Evolutionary conservation across 2,329 filamentous ascomycete genomes (phyloP), one percentile per base, ranked within the genome.

Genomic region (Alternaria brassicae): DNA sequence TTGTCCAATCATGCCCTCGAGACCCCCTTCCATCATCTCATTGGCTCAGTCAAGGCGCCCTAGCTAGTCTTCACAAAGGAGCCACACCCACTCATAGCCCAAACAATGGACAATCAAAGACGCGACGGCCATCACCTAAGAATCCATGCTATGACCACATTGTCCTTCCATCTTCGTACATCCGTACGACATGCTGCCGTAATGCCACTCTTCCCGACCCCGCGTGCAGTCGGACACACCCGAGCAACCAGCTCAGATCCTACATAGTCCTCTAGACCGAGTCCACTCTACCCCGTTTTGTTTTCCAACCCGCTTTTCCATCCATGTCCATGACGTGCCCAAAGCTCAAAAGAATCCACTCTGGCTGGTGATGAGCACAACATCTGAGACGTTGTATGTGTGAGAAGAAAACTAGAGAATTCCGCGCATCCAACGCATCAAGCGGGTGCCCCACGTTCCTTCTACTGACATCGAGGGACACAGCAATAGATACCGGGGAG

Each of bases 361-460:
- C 48, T 52, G 41, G 56, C 48, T 36, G 45, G 47, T 61, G 60
- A 62, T 64, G 56, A 58, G 59, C 54, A 58, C 54, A 45, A 48
- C 41, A 37, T 59, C 60, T 65, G 71, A 75, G 56, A 76, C 74
- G 62, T 67, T 56, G 49, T 61, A 68, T 41, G 73, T 75, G 37
- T 70, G 66, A 67, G 54, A 62, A 48, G 42, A 36, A 61, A 64
- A 67, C 69, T 72, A 74, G 69, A 72, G 72, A 42, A 48, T 72
- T 73, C 70, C 59, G 42, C 59, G 63, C 66, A 69, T 62, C 63
- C 63, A 70, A 67, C 56, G 69, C 71, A 71, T 74, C 21, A 60
- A 70, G 65, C 74, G 74, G 74, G 53, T 65, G 57, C 67, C 70
- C 72, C 70, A 60, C 68, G 44, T 66, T 72, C 75, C 75, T 72